Percentiles rank a stretch among this genome's conserved stretches.
phyloP scores from a whole-genome alignment of 2,329 filamentous ascomycete species.

The Verticillium longisporum region DNA sequence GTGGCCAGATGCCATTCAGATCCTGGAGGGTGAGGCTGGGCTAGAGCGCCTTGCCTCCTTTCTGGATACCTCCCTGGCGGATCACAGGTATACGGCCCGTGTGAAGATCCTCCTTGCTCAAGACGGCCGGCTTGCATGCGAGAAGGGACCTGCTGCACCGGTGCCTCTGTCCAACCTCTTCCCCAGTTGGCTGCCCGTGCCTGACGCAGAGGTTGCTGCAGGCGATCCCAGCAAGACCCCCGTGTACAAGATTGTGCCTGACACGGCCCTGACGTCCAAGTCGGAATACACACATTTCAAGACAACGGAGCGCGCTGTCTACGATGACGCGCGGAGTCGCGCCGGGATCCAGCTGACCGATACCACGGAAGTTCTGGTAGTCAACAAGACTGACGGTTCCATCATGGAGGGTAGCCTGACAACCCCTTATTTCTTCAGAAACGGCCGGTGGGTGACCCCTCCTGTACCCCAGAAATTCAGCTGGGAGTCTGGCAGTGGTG shows the following conservation, averaged over 20 bases:
- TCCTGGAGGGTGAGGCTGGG: conserved; percentile 38
- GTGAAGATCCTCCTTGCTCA: conserved; percentile 48
- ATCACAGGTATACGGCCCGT: conserved; percentile 17
- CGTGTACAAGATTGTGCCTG: conserved; percentile 37
- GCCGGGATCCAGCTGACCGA: conserved; percentile 45
- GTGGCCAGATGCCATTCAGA: conserved; percentile 40
- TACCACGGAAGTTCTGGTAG: conserved; percentile 66
- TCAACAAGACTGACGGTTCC: conserved; percentile 51
- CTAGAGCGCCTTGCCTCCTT: conserved; percentile 29
- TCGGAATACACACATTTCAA: conserved; percentile 78
- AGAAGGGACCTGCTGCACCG: conserved; percentile 24
- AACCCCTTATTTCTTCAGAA: conserved; percentile 73
- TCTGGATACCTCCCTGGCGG: conserved; percentile 22
- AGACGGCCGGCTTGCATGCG: conserved; percentile 39
- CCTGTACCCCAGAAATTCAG: conserved; percentile 40
- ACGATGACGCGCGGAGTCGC: conserved; percentile 61
- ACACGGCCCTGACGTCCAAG: conserved; percentile 29
- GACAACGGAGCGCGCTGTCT: conserved; percentile 68
- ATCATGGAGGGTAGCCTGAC: conserved; percentile 84
- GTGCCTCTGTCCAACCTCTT: conserved; percentile 41
- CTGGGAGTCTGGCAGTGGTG: conserved; percentile 51
- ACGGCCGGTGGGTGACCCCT: conserved; percentile 74
- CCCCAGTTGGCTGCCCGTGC: conserved; percentile 46
- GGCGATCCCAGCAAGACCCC: conserved; percentile 18
- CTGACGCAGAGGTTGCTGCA: conserved; percentile 19